These are phyloP conservation scores for Orychophragmus violaceus DNA, from an alignment of 345 rosid genomes.

Conservation along the genomic window DNA sequence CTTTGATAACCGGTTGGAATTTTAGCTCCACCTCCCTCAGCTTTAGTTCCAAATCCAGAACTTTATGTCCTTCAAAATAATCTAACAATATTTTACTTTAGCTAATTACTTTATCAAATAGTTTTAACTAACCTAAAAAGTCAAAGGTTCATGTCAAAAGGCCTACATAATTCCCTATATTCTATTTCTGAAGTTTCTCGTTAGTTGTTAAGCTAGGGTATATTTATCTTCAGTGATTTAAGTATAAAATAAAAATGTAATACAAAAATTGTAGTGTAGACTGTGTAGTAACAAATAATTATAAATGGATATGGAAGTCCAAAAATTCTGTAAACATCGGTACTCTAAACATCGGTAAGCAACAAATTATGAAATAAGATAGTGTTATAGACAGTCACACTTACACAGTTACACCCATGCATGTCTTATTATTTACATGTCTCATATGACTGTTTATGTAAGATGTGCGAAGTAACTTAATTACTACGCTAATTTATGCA, in stretches of 20 bases:
- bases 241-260: neutral
- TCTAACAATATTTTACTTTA: neutral
- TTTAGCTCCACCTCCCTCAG: neutral
- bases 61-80: neutral
- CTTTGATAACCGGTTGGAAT: neutral
- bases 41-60: neutral
- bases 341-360: neutral
- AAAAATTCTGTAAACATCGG: neutral
- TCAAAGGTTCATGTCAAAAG: conserved; percentile 4
- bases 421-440: neutral
- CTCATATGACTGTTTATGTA: neutral
- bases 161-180: neutral
- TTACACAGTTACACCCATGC: too few relatives aligned
- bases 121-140: neutral
- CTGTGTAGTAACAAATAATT: neutral
- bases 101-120: neutral
- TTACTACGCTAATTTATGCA: conserved; percentile 30
- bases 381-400: conserved; percentile 5
- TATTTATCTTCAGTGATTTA: neutral
- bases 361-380: conserved; percentile 7
- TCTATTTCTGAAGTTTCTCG: neutral
- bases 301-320: neutral
- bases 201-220: conserved; percentile 16
- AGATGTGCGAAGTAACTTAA: neutral
- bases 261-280: neutral